phyloP scores from a whole-genome alignment of 2,329 filamentous ascomycete species.

The Ophiostoma australiae region DNA sequence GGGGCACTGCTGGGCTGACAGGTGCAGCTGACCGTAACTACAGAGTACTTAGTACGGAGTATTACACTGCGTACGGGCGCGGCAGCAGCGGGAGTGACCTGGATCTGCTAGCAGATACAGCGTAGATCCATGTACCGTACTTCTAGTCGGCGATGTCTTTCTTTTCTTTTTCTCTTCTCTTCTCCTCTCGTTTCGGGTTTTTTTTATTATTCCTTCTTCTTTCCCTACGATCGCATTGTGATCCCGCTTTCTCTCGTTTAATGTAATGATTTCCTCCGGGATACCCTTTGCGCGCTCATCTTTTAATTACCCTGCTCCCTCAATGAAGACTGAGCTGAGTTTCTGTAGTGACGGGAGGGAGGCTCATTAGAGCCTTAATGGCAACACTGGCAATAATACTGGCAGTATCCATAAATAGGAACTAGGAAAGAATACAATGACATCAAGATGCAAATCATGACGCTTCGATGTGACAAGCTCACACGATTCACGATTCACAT shows the following conservation, averaged over 20 bases:
- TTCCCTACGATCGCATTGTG: too few relatives aligned
- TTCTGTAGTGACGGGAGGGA: slow-evolving; percentile 23
- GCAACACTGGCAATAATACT: neutral
- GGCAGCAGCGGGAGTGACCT: neutral
- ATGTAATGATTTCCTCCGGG: neutral
- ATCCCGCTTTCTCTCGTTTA: neutral
- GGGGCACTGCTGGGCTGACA: neutral
- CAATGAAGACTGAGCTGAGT: slow-evolving; percentile 9
- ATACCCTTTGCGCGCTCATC: neutral
- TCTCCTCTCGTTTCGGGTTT: neutral
- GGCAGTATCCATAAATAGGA: too few relatives aligned
- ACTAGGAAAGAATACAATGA: too few relatives aligned
- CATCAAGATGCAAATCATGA: neutral
- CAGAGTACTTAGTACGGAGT: neutral
- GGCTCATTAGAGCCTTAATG: neutral
- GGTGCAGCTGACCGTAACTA: neutral
- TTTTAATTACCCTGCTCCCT: neutral
- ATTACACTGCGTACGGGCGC: neutral
- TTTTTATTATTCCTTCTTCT: neutral
- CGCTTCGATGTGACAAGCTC: too few relatives aligned
- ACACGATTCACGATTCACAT: neutral
- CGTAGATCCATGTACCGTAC: neutral
- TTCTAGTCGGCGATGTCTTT: slow-evolving; percentile 8
- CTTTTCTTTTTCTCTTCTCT: neutral
- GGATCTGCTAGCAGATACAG: neutral